phyloP scores from a whole-genome alignment of 2,329 filamentous ascomycete genomes.

The Cladorrhinum sp. region DNA sequence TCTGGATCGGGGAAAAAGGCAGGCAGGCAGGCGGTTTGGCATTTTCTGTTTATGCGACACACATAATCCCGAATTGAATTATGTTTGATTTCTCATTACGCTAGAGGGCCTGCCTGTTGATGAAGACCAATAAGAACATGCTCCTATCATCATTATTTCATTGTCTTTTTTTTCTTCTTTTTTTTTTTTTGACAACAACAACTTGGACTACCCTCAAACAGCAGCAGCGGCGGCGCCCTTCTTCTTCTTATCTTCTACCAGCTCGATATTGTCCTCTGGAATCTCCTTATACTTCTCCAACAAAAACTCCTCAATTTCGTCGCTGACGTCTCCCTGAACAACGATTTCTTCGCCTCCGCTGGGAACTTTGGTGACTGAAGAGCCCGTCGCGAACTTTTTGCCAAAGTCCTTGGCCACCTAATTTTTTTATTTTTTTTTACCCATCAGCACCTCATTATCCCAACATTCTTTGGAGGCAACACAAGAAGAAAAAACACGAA shows the following conservation, averaged over 20 bases:
- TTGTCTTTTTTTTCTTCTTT: too few species aligned
- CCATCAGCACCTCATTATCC: too few species aligned
- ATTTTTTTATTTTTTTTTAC: not conserved
- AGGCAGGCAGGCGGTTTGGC: not conserved
- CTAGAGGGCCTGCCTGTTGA: too few species aligned
- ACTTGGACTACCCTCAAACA: constrained; percentile 17
- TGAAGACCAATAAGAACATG: too few species aligned
- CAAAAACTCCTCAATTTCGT: constrained; percentile 90
- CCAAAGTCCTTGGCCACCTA: constrained; percentile 87
- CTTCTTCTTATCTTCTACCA: constrained; percentile 95
- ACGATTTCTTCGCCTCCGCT: constrained; percentile 93
- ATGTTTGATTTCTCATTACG: too few species aligned
- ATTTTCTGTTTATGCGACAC: not conserved
- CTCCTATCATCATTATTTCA: not conserved
- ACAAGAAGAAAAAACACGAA: too few species aligned
- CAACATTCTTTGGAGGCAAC: not conserved
- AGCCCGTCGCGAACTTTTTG: constrained; percentile 97
- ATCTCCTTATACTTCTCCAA: constrained; percentile 85
- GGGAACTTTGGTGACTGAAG: constrained; percentile 83
- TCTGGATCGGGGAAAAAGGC: too few species aligned
- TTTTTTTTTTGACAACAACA: too few species aligned
- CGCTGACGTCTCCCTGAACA: constrained; percentile 93
- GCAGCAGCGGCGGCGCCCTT: constrained; percentile 56
- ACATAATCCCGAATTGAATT: too few species aligned
- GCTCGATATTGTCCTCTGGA: constrained; percentile 91